Evolutionary conservation across 768 basidiomycete genomes (phyloP), one percentile per base, ranked within the genome.

Genomic region (Lactarius deliciosus): DNA sequence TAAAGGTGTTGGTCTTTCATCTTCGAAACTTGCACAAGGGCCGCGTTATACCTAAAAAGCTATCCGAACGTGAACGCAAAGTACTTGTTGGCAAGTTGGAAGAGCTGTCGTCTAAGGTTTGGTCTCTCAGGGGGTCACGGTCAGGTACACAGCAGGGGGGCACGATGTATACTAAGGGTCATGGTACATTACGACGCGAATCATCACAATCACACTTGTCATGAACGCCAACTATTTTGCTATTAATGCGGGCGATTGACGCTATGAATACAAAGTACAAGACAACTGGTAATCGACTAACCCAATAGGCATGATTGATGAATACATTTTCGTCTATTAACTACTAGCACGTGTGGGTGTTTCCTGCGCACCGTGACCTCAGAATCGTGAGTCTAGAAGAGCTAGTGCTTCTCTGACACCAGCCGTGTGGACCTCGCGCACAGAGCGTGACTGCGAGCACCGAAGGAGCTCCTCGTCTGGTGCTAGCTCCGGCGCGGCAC

Each of bases 331-430:
- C 5, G 40, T 55, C 25, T 60, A 53, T 53, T 25, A 53, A 53
- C 25, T 28, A 36, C 15, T 60, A 47, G 25, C 43, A 36, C 32
- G 40, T 34, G 18, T 28, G 13, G 57, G 47, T 32, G 13, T 57
- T 47, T 16, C 55, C 13, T 20, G 58, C n/a, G 18, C 22, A 43
- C 9, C 28, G 25, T 63, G 38, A 43, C 57, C 20, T 69, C 68
- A 65, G 41, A 76, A 79, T 61, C 76, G 76, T 20, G 76, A 75
- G 73, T 94, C 91, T 43, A 94, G 80, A 30, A 94, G 75, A 65
- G 87, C 86, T 28, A 94, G 76, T 7, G 91, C 92, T 69, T 92
- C 89, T 60, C 80, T 84, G 34, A 94, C 89, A 20, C 85, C 89
- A 64, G 89, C 88, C 20, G 86, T 79, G 67, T 85, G 84, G 16